Evolutionary conservation across 73 alveolate genomes (phyloP).

Genomic region (Uronychia setigera): DNA sequence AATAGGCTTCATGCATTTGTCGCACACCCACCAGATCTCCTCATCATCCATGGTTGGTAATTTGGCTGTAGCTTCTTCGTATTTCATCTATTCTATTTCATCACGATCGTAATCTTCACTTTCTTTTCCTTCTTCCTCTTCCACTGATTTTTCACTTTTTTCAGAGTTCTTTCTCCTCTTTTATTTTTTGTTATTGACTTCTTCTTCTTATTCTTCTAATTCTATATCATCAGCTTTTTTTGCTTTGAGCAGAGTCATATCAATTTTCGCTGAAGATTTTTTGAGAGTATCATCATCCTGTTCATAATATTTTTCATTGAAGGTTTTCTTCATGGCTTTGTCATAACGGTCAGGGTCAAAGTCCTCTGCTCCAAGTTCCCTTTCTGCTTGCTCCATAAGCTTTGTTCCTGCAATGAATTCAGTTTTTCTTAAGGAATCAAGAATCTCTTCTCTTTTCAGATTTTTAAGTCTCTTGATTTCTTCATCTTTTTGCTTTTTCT

Average conservation of each 20-base stretch:
- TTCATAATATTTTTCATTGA: conserved; percentile 89
- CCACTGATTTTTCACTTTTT: conserved; percentile 58
- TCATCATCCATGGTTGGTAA: conserved; percentile 45
- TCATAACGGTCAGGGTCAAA: conserved; percentile 92
- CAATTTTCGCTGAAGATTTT: conserved; percentile 48
- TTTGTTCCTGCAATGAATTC: conserved; percentile 59
- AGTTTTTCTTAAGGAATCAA: conserved; percentile 43
- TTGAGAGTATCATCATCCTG: conserved; percentile 73
- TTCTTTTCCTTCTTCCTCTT: conserved; percentile 49
- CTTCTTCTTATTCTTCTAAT: conserved; percentile 69
- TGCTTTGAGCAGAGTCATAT: conserved; percentile 51
- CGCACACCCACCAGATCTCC: conserved; percentile 96
- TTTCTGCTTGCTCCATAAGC: conserved; percentile 52
- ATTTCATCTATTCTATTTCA: neutral
- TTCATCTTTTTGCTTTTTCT: conserved; percentile 47
- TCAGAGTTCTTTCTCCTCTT: conserved; percentile 46
- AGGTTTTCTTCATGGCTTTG: conserved; percentile 79
- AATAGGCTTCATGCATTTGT: conserved; percentile 92
- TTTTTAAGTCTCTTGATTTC: conserved; percentile 50
- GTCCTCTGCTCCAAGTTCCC: conserved; percentile 75
- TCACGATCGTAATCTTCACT: too few species aligned
- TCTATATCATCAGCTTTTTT: conserved; percentile 73
- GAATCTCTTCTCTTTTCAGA: conserved; percentile 61
- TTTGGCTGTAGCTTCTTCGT: neutral
- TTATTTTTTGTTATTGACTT: too few species aligned